phyloP scores from a whole-genome alignment of 164 flowering plant genomes.

The Cinnamomum chago region DNA sequence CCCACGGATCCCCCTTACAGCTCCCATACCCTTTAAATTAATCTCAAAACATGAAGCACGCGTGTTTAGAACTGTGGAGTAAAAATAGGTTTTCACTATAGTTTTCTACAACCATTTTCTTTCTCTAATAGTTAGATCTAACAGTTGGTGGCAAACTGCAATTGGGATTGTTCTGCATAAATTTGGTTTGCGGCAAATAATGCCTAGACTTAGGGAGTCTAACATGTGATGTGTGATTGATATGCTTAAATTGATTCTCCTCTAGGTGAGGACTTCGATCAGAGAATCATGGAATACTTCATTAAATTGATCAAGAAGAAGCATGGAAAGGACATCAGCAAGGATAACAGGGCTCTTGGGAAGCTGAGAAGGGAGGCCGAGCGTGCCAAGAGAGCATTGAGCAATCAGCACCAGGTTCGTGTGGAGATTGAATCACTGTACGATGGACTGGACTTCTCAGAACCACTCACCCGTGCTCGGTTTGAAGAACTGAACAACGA shows the following conservation, averaged over 20 bases:
- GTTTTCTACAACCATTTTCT: too few relatives aligned
- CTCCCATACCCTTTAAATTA: too few relatives aligned
- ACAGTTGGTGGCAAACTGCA: too few relatives aligned
- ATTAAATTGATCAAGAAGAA: conserved; percentile 12
- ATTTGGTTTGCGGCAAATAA: not conserved
- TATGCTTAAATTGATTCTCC: not conserved
- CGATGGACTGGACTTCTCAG: conserved; percentile 4
- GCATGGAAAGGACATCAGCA: conserved; percentile 16
- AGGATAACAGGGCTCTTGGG: conserved; percentile 12
- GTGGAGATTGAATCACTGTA: conserved; percentile 7
- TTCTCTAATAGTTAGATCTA: too few relatives aligned
- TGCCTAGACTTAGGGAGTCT: not conserved
- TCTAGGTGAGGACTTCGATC: conserved; percentile 14
- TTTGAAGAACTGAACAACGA: conserved; percentile 9
- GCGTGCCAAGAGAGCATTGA: conserved; percentile 13
- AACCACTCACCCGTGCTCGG: conserved; percentile 8
- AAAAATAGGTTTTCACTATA: too few relatives aligned
- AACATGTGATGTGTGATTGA: not conserved
- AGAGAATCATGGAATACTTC: conserved; percentile 15
- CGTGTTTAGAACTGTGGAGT: not conserved
- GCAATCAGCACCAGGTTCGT: conserved; percentile 7
- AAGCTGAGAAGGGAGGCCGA: conserved; percentile 11
- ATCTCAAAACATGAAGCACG: too few relatives aligned
- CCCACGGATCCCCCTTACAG: too few relatives aligned
- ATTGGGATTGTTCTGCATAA: not conserved